These are phyloP conservation scores for Malus orientalis DNA, from an alignment of 306 rosid species.

Conservation along the genomic window DNA sequence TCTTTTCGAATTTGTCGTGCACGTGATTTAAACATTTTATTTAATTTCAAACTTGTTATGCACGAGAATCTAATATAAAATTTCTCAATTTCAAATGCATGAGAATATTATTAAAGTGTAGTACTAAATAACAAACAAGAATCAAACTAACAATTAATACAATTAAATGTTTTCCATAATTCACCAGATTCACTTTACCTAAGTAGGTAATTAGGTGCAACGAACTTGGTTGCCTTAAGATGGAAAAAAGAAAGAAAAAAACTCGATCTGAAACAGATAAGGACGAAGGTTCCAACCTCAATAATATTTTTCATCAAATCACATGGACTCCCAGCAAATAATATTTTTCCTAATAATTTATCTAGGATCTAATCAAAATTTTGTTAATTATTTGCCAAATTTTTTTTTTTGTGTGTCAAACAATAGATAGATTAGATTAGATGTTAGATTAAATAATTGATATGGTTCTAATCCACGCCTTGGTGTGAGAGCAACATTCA, in stretches of 20 bases:
- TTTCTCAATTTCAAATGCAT: no score
- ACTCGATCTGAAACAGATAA: not conserved
- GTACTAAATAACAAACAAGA: no score
- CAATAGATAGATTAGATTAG: no score
- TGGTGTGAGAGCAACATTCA: no score
- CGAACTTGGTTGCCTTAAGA: not conserved
- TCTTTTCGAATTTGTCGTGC: no score
- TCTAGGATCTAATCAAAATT: not conserved
- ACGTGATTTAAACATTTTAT: no score
- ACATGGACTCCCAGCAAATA: not conserved
- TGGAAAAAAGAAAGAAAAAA: not conserved
- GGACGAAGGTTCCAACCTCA: conserved; percentile 2
- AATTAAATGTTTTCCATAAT: not conserved
- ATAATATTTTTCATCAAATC: not conserved
- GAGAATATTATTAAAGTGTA: no score
- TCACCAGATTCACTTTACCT: not conserved
- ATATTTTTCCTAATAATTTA: not conserved
- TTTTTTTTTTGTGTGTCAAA: no score
- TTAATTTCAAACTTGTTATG: no score
- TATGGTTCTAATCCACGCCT: no score
- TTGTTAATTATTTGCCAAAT: not conserved
- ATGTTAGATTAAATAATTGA: no score
- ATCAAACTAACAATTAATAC: not conserved
- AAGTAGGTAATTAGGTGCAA: not conserved
- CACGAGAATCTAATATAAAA: no score